Evolutionary conservation across 768 basidiomycete genomes (phyloP), one percentile per base, ranked within the genome.

Genomic region (Flagelloscypha sp.): DNA sequence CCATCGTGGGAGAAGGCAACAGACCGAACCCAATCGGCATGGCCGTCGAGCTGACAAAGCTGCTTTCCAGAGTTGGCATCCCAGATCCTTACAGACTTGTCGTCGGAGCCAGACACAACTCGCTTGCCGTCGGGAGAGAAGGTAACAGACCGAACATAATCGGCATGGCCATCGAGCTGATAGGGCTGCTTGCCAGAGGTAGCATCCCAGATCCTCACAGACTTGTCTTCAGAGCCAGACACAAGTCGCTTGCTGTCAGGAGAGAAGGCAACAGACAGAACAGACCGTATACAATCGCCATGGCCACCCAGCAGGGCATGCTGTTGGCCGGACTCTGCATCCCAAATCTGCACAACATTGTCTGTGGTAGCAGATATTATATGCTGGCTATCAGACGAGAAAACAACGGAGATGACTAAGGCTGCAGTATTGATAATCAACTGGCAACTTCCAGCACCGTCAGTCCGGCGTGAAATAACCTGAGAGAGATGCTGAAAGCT

Each of bases 1-100:
- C 43, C 46, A 32, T 45, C 46, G 13, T 38, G 45, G 10, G 48
- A 50, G 22, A 42, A 49, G 15, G 33, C 28, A 12, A 50, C 35
- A 20, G 45, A 43, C 4, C 10, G 24, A 10, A 48, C 37, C 27
- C 11, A 23, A 22, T 35, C 25, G 27, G 24, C 42, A 31, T 47
- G 43, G 24, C 47, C 47, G 29, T 27, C 31, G 20, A 30, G 36
- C n/a, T n/a, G n/a, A n/a, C n/a, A n/a, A n/a, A n/a, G n/a, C n/a
- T 13, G 10, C 18, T 20, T 28, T 6, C 45, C 40, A n/a, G 38
- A 45, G 4, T 21, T 19, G 5, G 27, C 33, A 43, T 43, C 29
- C 47, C 47, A 48, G 9, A 43, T 25, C 7, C 32, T 24, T 10
- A 40, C n/a, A 7, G 35, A 30, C 1, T 29, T 30, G 33, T 48